phyloP scores from a whole-genome alignment of 2,329 filamentous ascomycete species.

The Colletotrichum zoysiae region DNA sequence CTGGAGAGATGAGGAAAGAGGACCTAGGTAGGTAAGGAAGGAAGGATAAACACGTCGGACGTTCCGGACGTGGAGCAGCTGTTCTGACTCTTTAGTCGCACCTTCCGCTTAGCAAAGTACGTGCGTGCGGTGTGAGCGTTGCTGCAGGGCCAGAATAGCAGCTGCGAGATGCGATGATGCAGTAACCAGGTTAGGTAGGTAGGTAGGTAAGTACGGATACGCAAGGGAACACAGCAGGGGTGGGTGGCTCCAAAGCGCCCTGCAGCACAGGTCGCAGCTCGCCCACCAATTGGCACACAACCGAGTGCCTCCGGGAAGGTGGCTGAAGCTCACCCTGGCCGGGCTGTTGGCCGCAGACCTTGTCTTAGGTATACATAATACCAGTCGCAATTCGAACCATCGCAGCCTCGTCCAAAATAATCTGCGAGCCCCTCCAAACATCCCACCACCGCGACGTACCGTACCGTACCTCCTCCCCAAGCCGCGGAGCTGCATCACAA shows the following conservation, averaged over 20 bases:
- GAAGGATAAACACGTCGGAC: background rate
- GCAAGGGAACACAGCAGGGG: conserved; percentile 1
- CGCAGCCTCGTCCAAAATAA: conserved; percentile 35
- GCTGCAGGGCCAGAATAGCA: background rate
- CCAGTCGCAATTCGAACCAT: conserved; percentile 12
- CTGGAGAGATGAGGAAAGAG: background rate
- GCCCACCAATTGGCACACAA: conserved; percentile 27
- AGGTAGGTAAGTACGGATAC: background rate
- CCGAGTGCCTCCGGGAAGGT: background rate
- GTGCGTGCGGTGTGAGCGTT: conserved; percentile 31
- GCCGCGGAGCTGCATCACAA: background rate
- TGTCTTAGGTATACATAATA: conserved; percentile 12
- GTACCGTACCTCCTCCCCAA: background rate
- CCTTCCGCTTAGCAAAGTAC: conserved; percentile 9
- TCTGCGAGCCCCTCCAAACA: conserved; percentile 19
- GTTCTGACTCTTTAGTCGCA: background rate
- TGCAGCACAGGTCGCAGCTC: conserved; percentile 14
- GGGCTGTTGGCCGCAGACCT: conserved; percentile 16
- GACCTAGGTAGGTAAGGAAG: background rate
- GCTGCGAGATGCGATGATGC: background rate
- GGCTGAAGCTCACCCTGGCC: conserved; percentile 26
- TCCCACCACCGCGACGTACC: conserved; percentile 1
- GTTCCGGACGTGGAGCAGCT: background rate
- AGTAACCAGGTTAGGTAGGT: no score
- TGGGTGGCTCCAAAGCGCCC: conserved; percentile 23